A percentile compares a stretch with the other conserved stretches of the same genome.
Evolutionary conservation across 148 eudicot species (phyloP).

Genomic region (Camellia lanceoleosa): DNA sequence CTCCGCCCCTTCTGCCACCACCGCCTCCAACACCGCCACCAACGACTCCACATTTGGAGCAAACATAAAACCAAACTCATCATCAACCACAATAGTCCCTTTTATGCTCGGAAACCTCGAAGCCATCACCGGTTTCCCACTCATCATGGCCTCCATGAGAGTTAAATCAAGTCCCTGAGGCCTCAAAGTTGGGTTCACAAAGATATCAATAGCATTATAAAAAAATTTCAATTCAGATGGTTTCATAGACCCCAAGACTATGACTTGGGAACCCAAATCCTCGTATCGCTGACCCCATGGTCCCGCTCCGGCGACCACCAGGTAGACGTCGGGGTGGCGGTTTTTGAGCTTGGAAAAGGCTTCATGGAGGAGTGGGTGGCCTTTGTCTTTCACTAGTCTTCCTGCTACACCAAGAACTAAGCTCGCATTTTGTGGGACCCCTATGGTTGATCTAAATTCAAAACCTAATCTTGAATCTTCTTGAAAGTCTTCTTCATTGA

Average conservation of each 20-base stretch:
- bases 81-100: slow-evolving; percentile 75
- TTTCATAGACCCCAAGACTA: slow-evolving; percentile 77
- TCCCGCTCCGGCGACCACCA: slow-evolving; percentile 75
- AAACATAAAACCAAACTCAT: slow-evolving; percentile 77
- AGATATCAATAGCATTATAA: slow-evolving; percentile 71
- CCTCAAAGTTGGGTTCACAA: slow-evolving; percentile 75
- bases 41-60: slow-evolving; percentile 72
- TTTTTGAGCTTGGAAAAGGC: slow-evolving; percentile 54
- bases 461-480: slow-evolving; percentile 39
- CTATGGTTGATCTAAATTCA: slow-evolving; percentile 49
- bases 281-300: slow-evolving; percentile 78
- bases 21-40: slow-evolving; percentile 56
- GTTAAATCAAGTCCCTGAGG: slow-evolving; percentile 83
- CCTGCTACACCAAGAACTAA: slow-evolving; percentile 76
- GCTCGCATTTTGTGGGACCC: slow-evolving; percentile 56
- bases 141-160: slow-evolving; percentile 84
- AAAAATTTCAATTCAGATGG: slow-evolving; percentile 59
- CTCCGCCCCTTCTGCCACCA: slow-evolving; percentile 54
- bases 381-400: slow-evolving; percentile 75
- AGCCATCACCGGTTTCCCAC: slow-evolving; percentile 81
- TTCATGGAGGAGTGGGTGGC: slow-evolving; percentile 54
- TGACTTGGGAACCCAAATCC: slow-evolving; percentile 62
- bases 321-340: slow-evolving; percentile 44
- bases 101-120: slow-evolving; percentile 81
- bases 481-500: slow-evolving; percentile 50